A percentile compares a stretch with the other conserved stretches of the same genome.
Evolutionary conservation across 768 basidiomycete genomes (phyloP).

Genomic region (Suillus brevipes): DNA sequence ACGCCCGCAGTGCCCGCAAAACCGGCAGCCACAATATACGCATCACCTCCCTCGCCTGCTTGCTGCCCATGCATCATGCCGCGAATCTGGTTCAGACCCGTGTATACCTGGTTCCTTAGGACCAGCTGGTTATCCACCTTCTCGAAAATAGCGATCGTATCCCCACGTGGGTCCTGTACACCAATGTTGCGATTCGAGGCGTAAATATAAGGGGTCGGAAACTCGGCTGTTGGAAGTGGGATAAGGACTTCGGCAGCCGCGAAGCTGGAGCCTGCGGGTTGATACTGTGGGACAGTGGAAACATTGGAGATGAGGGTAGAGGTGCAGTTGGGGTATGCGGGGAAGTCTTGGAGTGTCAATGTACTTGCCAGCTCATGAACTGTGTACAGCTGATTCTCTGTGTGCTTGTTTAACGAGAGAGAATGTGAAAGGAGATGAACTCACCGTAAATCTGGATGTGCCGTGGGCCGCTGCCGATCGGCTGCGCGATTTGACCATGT

Average conservation of each 20-base stretch:
- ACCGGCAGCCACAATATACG: conserved; percentile 57
- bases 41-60: conserved; percentile 45
- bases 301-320: conserved; percentile 51
- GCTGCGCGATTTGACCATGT: conserved; percentile 61
- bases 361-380: conserved; percentile 59
- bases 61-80: conserved; percentile 60
- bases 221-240: conserved; percentile 44
- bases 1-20: conserved; percentile 55
- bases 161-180: conserved; percentile 51
- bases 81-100: conserved; percentile 61
- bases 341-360: conserved; percentile 55
- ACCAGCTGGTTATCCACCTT: conserved; percentile 39
- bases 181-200: conserved; percentile 67
- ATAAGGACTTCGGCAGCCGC: conserved; percentile 65
- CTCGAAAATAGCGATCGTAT: conserved; percentile 65
- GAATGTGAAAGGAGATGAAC: not conserved
- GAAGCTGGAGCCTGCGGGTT: conserved; percentile 41
- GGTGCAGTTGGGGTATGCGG: conserved; percentile 46
- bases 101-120: conserved; percentile 56
- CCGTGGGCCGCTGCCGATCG: conserved; percentile 65
- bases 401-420: conserved; percentile 2
- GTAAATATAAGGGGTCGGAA: conserved; percentile 59
- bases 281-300: conserved; percentile 47
- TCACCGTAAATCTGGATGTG: conserved; percentile 42
- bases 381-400: conserved; percentile 52